phyloP scores from a whole-genome alignment of 2,329 filamentous ascomycete genomes.

The Hypomyces perniciosus region DNA sequence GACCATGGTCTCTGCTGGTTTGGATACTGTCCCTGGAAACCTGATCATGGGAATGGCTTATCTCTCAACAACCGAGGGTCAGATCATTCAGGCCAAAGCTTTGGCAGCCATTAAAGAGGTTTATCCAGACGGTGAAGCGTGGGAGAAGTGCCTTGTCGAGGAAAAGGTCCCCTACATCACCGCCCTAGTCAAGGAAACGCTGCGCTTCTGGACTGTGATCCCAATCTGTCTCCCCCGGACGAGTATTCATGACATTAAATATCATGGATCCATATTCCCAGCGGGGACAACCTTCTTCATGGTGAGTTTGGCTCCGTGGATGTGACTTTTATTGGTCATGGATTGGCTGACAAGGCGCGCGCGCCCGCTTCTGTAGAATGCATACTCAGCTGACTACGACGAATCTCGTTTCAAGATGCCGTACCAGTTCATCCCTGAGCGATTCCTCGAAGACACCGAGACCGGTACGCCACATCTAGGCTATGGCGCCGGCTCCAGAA shows the following conservation, averaged over 20 bases:
- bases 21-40: conserved; percentile 76
- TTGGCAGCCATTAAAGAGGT: conserved; percentile 63
- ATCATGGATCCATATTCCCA: conserved; percentile 61
- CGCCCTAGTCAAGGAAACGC: conserved; percentile 70
- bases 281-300: conserved; percentile 76
- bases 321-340: neutral
- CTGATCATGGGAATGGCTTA: conserved; percentile 75
- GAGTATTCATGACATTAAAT: conserved; percentile 66
- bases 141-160: conserved; percentile 64
- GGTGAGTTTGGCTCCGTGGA: conserved; percentile 32
- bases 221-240: conserved; percentile 70
- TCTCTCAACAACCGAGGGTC: conserved; percentile 61
- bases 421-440: conserved; percentile 59
- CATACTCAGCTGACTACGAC: conserved; percentile 71
- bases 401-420: conserved; percentile 60
- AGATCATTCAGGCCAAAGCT: conserved; percentile 63
- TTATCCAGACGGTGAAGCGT: conserved; percentile 70
- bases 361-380: conserved; percentile 43
- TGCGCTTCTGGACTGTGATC: conserved; percentile 75
- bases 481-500: conserved; percentile 57
- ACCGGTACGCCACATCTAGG: conserved; percentile 54
- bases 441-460: conserved; percentile 55
- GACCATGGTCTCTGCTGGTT: conserved; percentile 74
- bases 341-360: neutral
- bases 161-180: conserved; percentile 74